Evolutionary conservation across 2,329 filamentous ascomycete species (phyloP).

Genomic region (Xylaria sp.): DNA sequence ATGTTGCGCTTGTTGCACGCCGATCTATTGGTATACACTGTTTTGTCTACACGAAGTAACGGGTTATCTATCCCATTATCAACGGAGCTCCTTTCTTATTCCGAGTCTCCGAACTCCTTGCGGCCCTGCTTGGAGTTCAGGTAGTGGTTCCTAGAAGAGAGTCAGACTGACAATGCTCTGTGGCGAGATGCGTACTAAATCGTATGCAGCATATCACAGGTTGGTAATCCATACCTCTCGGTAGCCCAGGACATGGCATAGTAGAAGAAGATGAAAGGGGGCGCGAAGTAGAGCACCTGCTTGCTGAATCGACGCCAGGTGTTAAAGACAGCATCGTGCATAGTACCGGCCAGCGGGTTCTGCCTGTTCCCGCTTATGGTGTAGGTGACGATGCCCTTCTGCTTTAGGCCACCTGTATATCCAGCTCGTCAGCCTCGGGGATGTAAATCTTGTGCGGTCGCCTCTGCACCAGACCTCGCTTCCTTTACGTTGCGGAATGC

Average conservation of each 20-base stretch:
- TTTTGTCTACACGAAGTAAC: conserved; percentile 45
- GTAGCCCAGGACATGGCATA: conserved; percentile 89
- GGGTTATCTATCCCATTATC: conserved; percentile 19
- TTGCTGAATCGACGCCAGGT: conserved; percentile 84
- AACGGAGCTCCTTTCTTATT: conserved; percentile 42
- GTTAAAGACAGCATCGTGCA: conserved; percentile 93
- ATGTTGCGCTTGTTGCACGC: conserved; percentile 32
- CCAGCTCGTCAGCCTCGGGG: conserved; percentile 43
- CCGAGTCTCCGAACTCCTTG: conserved; percentile 42
- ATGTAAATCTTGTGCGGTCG: conserved; percentile 8
- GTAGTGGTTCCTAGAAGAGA: conserved; percentile 46
- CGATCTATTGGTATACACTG: conserved; percentile 48
- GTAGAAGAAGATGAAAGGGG: conserved; percentile 83
- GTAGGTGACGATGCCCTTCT: conserved; percentile 76
- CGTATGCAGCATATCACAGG: not conserved
- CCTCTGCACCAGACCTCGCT: not conserved
- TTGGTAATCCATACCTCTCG: conserved; percentile 71
- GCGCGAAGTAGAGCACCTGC: conserved; percentile 90
- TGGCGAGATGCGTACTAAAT: not conserved
- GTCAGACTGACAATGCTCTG: conserved; percentile 27
- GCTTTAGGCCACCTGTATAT: conserved; percentile 64
- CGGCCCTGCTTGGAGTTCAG: conserved; percentile 51
- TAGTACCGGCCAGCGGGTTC: conserved; percentile 81
- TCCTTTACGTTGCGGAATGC: not conserved
- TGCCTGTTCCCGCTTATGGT: conserved; percentile 88